Evolutionary conservation across 768 basidiomycete genomes (phyloP).

Genomic region (Hortiboletus campestris): DNA sequence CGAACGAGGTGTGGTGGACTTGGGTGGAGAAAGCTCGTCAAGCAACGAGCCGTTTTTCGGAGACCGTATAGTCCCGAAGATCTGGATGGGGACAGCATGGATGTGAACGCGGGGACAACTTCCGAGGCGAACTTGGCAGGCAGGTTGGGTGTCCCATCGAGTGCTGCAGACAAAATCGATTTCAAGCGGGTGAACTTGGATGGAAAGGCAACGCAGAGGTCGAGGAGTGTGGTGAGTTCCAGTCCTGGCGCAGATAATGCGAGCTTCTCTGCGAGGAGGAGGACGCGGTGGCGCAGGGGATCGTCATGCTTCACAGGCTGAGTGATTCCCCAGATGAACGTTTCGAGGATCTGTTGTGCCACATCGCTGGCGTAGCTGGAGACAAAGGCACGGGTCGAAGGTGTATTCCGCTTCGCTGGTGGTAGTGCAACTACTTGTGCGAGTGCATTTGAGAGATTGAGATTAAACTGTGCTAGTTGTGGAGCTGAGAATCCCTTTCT

Average conservation of each 20-base stretch:
- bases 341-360: constrained; percentile 51
- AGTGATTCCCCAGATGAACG: constrained; percentile 54
- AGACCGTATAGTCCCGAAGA: constrained; percentile 57
- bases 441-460: constrained; percentile 48
- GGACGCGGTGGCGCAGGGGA: constrained; percentile 44
- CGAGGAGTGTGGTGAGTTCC: constrained; percentile 55
- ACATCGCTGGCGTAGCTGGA: constrained; percentile 56
- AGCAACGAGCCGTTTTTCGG: constrained; percentile 60
- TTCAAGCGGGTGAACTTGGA: constrained; percentile 44
- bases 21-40: constrained; percentile 52
- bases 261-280: constrained; percentile 58
- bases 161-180: constrained; percentile 42
- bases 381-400: constrained; percentile 48
- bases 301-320: constrained; percentile 37
- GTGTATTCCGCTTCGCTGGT: constrained; percentile 43
- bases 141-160: constrained; percentile 34
- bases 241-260: constrained; percentile 40
- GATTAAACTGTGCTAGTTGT: constrained; percentile 48
- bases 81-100: constrained; percentile 43
- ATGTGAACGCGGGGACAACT: constrained; percentile 56
- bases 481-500: constrained; percentile 51
- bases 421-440: constrained; percentile 47
- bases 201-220: constrained; percentile 60
- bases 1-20: constrained; percentile 48
- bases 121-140: constrained; percentile 38